Evolutionary conservation across 2,329 filamentous ascomycete genomes (phyloP).

Genomic region (Colletotrichum tabaci): DNA sequence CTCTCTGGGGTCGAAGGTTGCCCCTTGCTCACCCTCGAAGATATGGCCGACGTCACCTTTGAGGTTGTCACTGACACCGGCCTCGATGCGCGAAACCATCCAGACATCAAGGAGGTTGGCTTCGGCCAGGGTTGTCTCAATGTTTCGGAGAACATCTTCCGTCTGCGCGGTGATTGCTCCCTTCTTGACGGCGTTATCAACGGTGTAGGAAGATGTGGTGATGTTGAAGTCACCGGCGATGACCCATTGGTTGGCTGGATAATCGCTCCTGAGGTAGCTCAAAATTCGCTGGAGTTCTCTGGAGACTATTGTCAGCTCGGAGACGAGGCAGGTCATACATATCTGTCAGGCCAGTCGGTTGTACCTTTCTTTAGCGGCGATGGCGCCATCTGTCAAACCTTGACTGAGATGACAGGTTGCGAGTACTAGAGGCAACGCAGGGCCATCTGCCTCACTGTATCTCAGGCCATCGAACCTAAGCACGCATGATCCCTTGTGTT

Average conservation of each 20-base stretch:
- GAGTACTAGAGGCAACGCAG: slow-evolving; percentile 61
- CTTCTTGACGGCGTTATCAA: slow-evolving; percentile 66
- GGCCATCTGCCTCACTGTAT: slow-evolving; percentile 43
- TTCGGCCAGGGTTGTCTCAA: slow-evolving; percentile 63
- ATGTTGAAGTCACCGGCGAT: slow-evolving; percentile 78
- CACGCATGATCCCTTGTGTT: slow-evolving; percentile 65
- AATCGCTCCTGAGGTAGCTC: slow-evolving; percentile 58
- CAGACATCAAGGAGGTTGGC: slow-evolving; percentile 68
- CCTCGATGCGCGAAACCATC: slow-evolving; percentile 60
- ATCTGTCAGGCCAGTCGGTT: no score
- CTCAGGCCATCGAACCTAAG: slow-evolving; percentile 51
- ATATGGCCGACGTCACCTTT: slow-evolving; percentile 51
- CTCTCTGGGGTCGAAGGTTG: slow-evolving; percentile 73
- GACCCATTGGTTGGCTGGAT: slow-evolving; percentile 65
- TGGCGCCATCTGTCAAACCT: slow-evolving; percentile 71
- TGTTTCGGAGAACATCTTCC: slow-evolving; percentile 56
- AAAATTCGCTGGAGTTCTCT: slow-evolving; percentile 68
- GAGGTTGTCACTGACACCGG: slow-evolving; percentile 56
- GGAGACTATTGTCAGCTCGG: background rate
- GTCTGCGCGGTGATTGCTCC: slow-evolving; percentile 68
- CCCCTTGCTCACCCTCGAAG: slow-evolving; percentile 73
- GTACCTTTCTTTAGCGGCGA: slow-evolving; percentile 65
- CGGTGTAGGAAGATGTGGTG: slow-evolving; percentile 70
- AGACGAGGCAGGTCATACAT: background rate
- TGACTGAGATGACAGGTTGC: slow-evolving; percentile 74